These are phyloP conservation scores for Fusarium hostae DNA, from an alignment of 2,329 filamentous ascomycete species.

Conservation along the genomic window DNA sequence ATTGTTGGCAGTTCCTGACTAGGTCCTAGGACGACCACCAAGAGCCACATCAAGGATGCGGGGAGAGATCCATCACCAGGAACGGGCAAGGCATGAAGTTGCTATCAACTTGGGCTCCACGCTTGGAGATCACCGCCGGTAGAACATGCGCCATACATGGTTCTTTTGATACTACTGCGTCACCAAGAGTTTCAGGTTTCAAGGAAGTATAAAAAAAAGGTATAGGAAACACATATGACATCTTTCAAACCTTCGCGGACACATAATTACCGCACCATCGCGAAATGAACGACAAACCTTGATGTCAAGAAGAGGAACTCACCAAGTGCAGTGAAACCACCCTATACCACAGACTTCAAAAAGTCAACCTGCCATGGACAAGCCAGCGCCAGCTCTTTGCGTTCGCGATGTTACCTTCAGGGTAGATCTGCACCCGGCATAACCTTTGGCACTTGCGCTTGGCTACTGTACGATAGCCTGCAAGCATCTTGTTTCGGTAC, in stretches of 20 bases:
- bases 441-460: neutral
- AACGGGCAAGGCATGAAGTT: conserved; percentile 27
- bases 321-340: neutral
- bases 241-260: neutral
- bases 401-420: conserved; percentile 32
- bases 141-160: conserved; percentile 6
- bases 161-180: neutral
- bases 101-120: conserved; percentile 30
- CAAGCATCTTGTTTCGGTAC: conserved; percentile 1
- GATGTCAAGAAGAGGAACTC: neutral
- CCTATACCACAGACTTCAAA: conserved; percentile 10
- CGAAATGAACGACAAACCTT: neutral
- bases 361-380: neutral
- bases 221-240: neutral
- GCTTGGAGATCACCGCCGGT: conserved; percentile 9
- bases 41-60: conserved; percentile 35
- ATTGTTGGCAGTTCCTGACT: conserved; percentile 43
- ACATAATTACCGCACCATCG: neutral
- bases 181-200: conserved; percentile 6
- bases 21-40: conserved; percentile 27
- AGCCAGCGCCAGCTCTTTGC: conserved; percentile 18
- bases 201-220: neutral
- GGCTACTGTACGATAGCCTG: conserved; percentile 5
- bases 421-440: conserved; percentile 26
- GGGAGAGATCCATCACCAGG: conserved; percentile 37